Evolutionary conservation across 768 basidiomycete genomes (phyloP), one percentile per base, ranked within the genome.

Genomic region (Phlebiopsis flavidoalba): DNA sequence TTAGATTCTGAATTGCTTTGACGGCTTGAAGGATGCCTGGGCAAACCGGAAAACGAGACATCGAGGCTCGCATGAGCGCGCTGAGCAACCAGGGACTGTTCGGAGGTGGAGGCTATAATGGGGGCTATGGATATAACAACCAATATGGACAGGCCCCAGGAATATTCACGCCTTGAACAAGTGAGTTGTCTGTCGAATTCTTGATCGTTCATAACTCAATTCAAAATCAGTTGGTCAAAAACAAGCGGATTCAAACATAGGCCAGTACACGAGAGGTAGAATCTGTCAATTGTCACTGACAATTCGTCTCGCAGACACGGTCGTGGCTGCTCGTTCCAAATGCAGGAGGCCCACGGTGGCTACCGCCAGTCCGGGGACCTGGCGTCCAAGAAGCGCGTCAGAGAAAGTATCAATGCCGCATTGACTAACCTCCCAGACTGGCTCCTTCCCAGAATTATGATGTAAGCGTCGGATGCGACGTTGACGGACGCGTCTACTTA

Each of bases 321-420:
- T 89, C 19, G 80, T 82, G 7, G 91, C 90, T 1, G 87, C 85
- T 76, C 82, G 1, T 86, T 89, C 72, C 91, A 93, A 73, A 83
- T 93, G 75, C 80, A 83, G 64, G 91, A 93, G 68, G 88, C 89
- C 19, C 84, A 82, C 64, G 65, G 76, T 19, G 86, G 86, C 8
- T 93, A 93, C 67, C 82, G 89, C 31, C 88, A 89, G 51, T 91
- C 91, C 7, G 77, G 79, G 2, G 91, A 93, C 70, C 57, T 76
- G 26, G 82, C 87, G 6, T 87, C 88, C 67, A 92, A 90, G 70
- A 78, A 78, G 21, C 83, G 89, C 22, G 91, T 93, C 10, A 82
- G 88, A 35, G 89, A 93, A 70, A 84, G 87, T 3, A 86, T 85
- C 53, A 93, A 93, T 67, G 88, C 89, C 12, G 87, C 91, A 6